These are phyloP conservation scores for Cucumis cinereus DNA, from an alignment of 306 rosid genomes.

Conservation along the genomic window DNA sequence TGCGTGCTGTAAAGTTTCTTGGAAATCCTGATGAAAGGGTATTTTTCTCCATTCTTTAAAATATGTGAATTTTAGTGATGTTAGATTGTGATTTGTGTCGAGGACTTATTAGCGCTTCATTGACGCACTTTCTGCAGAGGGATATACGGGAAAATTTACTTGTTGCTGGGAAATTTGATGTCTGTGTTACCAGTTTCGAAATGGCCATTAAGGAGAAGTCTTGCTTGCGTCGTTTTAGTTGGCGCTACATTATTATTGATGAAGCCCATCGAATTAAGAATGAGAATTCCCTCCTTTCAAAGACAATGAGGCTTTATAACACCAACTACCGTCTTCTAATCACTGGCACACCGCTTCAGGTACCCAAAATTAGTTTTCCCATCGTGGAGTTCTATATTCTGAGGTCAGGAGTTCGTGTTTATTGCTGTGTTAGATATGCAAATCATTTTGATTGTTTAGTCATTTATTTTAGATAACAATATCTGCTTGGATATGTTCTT, in stretches of 20 bases:
- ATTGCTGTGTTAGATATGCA: not conserved
- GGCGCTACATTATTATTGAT: slow-evolving; percentile 94
- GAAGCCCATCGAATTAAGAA: slow-evolving; percentile 99
- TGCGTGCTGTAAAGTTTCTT: slow-evolving; percentile 85
- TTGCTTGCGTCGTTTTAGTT: slow-evolving; percentile 73
- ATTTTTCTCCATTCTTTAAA: slow-evolving; percentile 15
- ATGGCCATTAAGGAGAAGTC: slow-evolving; percentile 96
- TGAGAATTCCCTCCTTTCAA: slow-evolving; percentile 89
- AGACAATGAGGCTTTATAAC: slow-evolving; percentile 84
- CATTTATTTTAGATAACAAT: too few relatives aligned
- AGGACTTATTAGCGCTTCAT: not conserved
- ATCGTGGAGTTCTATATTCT: not conserved
- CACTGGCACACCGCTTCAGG: slow-evolving; percentile 98
- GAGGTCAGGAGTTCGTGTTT: not conserved
- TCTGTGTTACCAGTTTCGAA: slow-evolving; percentile 94
- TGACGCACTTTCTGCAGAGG: slow-evolving; percentile 34
- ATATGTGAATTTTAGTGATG: not conserved
- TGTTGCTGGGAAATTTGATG: slow-evolving; percentile 96
- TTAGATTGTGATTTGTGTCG: not conserved
- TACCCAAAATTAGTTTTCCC: slow-evolving; percentile 19
- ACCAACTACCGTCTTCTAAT: slow-evolving; percentile 90
- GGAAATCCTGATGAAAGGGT: slow-evolving; percentile 97
- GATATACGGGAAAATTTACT: slow-evolving; percentile 73
- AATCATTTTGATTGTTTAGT: not conserved
- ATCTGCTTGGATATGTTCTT: not conserved